Evolutionary conservation across 2,329 filamentous ascomycete species (phyloP).

Genomic region (Lachnellula cervina): DNA sequence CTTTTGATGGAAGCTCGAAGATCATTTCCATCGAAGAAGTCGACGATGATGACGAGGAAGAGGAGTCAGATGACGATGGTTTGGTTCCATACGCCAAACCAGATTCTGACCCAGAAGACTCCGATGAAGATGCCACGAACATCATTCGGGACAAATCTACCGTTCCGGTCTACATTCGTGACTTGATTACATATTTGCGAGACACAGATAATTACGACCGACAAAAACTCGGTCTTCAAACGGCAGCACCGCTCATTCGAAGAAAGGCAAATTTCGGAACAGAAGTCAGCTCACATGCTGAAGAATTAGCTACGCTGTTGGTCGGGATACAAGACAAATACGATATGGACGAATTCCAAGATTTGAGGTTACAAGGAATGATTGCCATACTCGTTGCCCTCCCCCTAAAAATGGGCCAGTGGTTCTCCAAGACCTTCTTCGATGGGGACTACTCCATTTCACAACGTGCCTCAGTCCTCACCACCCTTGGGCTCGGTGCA

Average conservation of each 20-base stretch:
- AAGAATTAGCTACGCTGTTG: constrained; percentile 72
- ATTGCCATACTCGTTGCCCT: constrained; percentile 74
- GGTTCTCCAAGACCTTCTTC: constrained; percentile 82
- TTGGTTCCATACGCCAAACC: constrained; percentile 78
- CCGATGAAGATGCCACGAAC: constrained; percentile 86
- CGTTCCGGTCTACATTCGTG: constrained; percentile 85
- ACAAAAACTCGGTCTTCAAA: constrained; percentile 72
- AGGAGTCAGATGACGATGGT: constrained; percentile 37
- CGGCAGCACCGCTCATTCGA: constrained; percentile 75
- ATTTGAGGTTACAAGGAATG: constrained; percentile 72
- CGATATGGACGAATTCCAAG: constrained; percentile 72
- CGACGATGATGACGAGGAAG: constrained; percentile 47
- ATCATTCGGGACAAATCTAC: constrained; percentile 77
- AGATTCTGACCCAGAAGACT: constrained; percentile 83
- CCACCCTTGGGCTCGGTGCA: constrained; percentile 74
- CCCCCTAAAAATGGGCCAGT: constrained; percentile 72
- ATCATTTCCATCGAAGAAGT: constrained; percentile 61
- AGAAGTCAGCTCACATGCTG: constrained; percentile 78
- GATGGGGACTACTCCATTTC: constrained; percentile 86
- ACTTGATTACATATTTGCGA: constrained; percentile 72
- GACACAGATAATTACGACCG: constrained; percentile 81
- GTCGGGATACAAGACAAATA: constrained; percentile 81
- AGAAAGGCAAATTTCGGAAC: constrained; percentile 84
- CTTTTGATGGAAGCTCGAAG: constrained; percentile 25
- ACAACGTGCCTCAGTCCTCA: constrained; percentile 77